These are phyloP conservation scores for Cladosporium sp. DNA, from an alignment of 2,329 filamentous ascomycete species.

Conservation along the genomic window DNA sequence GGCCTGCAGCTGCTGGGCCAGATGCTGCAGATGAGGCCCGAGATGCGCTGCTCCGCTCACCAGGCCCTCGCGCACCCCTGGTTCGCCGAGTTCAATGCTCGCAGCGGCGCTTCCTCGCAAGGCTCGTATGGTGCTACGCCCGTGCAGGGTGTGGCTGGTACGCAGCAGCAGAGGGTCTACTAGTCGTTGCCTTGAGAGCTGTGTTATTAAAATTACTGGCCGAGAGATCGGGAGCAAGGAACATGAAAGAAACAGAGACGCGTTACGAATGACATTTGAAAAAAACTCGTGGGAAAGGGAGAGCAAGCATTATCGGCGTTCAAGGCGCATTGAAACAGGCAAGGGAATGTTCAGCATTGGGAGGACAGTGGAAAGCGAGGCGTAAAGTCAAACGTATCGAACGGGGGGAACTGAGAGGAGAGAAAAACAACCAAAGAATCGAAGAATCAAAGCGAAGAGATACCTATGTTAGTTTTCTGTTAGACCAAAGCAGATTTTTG, in stretches of 20 bases:
- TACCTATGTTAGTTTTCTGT: not conserved
- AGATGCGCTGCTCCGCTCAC: conserved; percentile 83
- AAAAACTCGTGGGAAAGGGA: not conserved
- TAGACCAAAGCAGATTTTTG: not conserved
- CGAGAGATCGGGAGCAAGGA: not conserved
- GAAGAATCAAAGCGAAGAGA: not conserved
- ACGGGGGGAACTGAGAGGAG: not conserved
- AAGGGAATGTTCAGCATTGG: not conserved
- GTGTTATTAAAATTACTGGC: not conserved
- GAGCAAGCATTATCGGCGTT: not conserved
- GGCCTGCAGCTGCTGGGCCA: conserved; percentile 85
- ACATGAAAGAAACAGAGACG: not conserved
- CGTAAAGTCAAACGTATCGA: not conserved
- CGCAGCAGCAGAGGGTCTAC: conserved; percentile 31
- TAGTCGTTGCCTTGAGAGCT: conserved; percentile 15
- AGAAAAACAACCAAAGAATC: not conserved
- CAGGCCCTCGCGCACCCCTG: conserved; percentile 88
- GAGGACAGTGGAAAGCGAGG: not conserved
- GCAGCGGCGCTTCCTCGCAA: conserved; percentile 28
- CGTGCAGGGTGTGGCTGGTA: conserved; percentile 24
- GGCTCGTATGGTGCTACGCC: conserved; percentile 28
- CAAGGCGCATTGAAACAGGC: not conserved
- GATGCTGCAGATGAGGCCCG: conserved; percentile 91
- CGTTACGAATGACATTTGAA: not conserved
- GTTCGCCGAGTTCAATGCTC: conserved; percentile 72